phyloP scores from a whole-genome alignment of 495 filamentous ascomycete genomes.

The Melanomma pulvis-pyrius region DNA sequence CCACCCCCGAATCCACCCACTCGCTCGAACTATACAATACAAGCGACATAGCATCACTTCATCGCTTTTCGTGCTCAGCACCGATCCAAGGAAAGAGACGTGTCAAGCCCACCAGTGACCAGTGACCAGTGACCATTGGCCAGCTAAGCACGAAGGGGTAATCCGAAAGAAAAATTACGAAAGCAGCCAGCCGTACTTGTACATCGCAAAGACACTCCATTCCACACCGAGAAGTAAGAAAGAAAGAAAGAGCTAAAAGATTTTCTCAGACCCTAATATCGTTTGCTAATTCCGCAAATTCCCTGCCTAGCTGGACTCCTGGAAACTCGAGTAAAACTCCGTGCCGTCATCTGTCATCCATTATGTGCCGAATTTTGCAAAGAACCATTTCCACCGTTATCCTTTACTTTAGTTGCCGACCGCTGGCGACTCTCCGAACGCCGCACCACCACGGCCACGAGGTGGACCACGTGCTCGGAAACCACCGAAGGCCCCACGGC shows the following conservation, averaged over 20 bases:
- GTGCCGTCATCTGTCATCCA: background rate
- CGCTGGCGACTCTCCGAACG: background rate
- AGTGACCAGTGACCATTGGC: too few species aligned
- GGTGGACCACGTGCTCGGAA: background rate
- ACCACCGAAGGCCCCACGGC: slow-evolving; percentile 35
- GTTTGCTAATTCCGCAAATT: slow-evolving; percentile 1
- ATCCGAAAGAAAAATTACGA: background rate
- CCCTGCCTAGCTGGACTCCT: background rate
- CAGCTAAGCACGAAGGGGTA: background rate
- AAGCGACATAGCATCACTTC: background rate
- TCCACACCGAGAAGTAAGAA: background rate
- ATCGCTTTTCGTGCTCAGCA: background rate
- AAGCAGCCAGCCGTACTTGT: background rate
- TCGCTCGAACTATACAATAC: background rate
- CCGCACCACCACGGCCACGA: slow-evolving; percentile 1
- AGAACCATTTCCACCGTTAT: background rate
- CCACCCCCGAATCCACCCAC: background rate
- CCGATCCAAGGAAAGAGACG: background rate
- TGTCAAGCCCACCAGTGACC: background rate
- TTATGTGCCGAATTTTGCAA: background rate
- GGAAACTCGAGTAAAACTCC: background rate
- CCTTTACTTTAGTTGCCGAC: too few species aligned
- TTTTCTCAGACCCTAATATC: background rate
- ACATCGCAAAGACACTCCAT: background rate
- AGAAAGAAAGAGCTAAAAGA: background rate